Evolutionary conservation across 176 grass and related monocot genomes (phyloP).

Genomic region (Lolium multiflorum): DNA sequence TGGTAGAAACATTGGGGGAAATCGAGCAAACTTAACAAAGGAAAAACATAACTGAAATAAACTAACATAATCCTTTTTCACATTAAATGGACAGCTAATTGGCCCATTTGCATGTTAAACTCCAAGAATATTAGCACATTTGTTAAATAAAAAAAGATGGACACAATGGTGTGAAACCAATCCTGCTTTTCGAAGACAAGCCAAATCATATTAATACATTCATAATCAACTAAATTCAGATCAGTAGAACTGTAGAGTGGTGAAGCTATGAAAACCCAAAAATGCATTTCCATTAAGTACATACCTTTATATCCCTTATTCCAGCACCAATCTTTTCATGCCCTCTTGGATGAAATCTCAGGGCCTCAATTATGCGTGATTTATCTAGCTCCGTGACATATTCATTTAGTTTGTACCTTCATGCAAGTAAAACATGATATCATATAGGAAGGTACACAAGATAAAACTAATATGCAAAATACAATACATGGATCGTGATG

Average conservation of each 20-base stretch:
- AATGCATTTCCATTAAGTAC: slow-evolving; percentile 6
- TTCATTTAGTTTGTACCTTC: slow-evolving; percentile 69
- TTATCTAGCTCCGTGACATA: slow-evolving; percentile 64
- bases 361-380: slow-evolving; percentile 59
- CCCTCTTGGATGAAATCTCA: slow-evolving; percentile 61
- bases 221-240: slow-evolving; percentile 5
- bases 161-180: background rate
- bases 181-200: slow-evolving; percentile 3
- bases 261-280: slow-evolving; percentile 19
- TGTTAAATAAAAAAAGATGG: slow-evolving; percentile 7
- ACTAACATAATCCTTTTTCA: background rate
- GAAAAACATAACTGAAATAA: background rate
- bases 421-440: slow-evolving; percentile 40
- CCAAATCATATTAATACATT: background rate
- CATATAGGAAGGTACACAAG: slow-evolving; percentile 29
- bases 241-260: background rate
- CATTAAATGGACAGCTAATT: slow-evolving; percentile 21
- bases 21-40: too few species aligned
- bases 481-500: slow-evolving; percentile 13
- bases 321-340: slow-evolving; percentile 50
- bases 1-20: background rate
- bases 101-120: background rate
- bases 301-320: slow-evolving; percentile 54
- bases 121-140: background rate
- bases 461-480: slow-evolving; percentile 34